These are phyloP conservation scores for Fonsecaea nubica DNA, from an alignment of 2,329 filamentous ascomycete species.

Conservation along the genomic window DNA sequence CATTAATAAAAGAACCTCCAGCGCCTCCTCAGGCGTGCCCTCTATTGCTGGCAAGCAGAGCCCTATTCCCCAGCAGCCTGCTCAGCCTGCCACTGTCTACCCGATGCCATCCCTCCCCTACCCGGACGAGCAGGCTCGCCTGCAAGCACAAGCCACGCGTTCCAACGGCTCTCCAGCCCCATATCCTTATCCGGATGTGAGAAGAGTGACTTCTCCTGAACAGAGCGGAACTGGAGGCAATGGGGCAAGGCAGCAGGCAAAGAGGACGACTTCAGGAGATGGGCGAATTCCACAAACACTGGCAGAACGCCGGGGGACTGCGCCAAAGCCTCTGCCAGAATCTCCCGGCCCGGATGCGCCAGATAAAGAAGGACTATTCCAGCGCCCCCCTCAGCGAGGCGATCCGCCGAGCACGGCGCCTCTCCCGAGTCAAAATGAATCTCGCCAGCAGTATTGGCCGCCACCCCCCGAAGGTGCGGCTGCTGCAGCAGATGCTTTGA, in stretches of 20 bases:
- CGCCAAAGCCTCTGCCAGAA: constrained; percentile 79
- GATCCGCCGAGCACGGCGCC: constrained; percentile 43
- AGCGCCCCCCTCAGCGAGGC: constrained; percentile 60
- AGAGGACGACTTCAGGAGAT: constrained; percentile 56
- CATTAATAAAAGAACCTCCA: constrained; percentile 78
- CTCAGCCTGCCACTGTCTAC: constrained; percentile 65
- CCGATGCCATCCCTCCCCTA: constrained; percentile 75
- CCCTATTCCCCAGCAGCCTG: constrained; percentile 57
- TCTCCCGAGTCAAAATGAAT: constrained; percentile 64
- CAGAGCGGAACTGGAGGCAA: constrained; percentile 29
- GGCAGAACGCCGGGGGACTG: constrained; percentile 80
- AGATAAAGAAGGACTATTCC: constrained; percentile 81
- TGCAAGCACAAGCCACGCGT: constrained; percentile 37
- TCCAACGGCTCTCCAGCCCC: constrained; percentile 48
- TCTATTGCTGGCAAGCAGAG: constrained; percentile 45
- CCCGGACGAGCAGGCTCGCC: constrained; percentile 68
- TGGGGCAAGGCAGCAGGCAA: constrained; percentile 43
- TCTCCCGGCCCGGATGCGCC: constrained; percentile 77
- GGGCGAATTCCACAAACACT: constrained; percentile 65
- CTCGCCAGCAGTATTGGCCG: constrained; percentile 69
- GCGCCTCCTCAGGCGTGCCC: constrained; percentile 56
- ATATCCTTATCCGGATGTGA: constrained; percentile 51
- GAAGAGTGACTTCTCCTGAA: constrained; percentile 39
- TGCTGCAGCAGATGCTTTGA: constrained; percentile 37
- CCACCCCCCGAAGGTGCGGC: constrained; percentile 51